Conservation (phyloP, 352 stramenopile genomes). For the Lagenidium sp. region DNA sequence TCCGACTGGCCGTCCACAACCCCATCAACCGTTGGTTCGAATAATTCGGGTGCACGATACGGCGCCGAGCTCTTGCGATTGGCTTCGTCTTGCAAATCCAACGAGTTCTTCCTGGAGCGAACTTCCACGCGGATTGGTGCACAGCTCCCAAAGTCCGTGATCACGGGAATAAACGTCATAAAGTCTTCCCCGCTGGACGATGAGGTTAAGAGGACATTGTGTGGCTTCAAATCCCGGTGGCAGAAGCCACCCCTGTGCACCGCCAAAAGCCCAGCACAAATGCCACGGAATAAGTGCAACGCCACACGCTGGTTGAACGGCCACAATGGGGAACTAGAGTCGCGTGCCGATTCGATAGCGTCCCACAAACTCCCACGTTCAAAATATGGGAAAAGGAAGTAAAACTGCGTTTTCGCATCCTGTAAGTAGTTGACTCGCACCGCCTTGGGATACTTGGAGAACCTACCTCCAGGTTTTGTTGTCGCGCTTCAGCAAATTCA, state of each 20-base stretch:
- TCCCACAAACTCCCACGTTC: slow-evolving; percentile 79
- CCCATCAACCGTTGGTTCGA: slow-evolving; percentile 56
- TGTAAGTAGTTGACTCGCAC: not conserved
- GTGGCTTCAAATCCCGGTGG: slow-evolving; percentile 79
- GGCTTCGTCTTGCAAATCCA: slow-evolving; percentile 73
- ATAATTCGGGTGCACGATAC: slow-evolving; percentile 80
- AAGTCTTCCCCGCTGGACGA: slow-evolving; percentile 51
- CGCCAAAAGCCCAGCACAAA: slow-evolving; percentile 66
- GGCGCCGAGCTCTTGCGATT: slow-evolving; percentile 76
- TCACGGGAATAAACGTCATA: slow-evolving; percentile 65
- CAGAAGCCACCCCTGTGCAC: slow-evolving; percentile 75
- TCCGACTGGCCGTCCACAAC: slow-evolving; percentile 74
- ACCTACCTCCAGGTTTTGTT: slow-evolving; percentile 61
- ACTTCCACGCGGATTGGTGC: slow-evolving; percentile 61
- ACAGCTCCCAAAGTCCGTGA: slow-evolving; percentile 84
- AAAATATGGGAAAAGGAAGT: slow-evolving; percentile 82
- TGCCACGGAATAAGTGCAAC: slow-evolving; percentile 77
- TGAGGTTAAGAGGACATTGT: slow-evolving; percentile 75
- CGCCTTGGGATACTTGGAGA: not conserved
- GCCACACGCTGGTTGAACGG: slow-evolving; percentile 77
- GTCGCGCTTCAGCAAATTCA: slow-evolving; percentile 62
- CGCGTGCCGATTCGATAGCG: slow-evolving; percentile 42
- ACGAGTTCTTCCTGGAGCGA: slow-evolving; percentile 50
- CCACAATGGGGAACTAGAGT: slow-evolving; percentile 72
- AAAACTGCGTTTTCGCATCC: slow-evolving; percentile 26